Percentiles rank a stretch among this genome's conserved stretches.
Evolutionary conservation across 192 early-diverging fungal species (phyloP).

Genomic region (Mortierella claussenii): DNA sequence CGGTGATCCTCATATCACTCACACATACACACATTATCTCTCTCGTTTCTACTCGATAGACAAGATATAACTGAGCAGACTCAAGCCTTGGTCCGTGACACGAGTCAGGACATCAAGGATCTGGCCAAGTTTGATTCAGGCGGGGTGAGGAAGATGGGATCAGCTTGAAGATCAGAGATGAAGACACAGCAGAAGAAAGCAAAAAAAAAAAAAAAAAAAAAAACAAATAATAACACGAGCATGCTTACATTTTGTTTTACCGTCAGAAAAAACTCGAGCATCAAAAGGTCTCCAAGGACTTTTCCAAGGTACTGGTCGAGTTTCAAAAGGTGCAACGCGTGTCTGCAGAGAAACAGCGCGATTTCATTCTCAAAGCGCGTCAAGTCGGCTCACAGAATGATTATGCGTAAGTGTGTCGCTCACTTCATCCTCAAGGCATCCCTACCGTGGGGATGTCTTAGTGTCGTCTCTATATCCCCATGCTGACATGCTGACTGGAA

Average conservation of each 20-base stretch:
- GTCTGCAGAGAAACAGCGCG: conserved; percentile 85
- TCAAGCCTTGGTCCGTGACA: conserved; percentile 81
- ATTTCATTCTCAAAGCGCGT: conserved; percentile 84
- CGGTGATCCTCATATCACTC: too few species aligned
- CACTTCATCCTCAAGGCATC: too few species aligned
- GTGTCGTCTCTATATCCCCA: too few species aligned
- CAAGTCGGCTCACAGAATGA: conserved; percentile 56
- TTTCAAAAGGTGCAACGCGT: conserved; percentile 90
- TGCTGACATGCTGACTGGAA: too few species aligned
- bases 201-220: too few species aligned
- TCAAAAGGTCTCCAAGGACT: conserved; percentile 94
- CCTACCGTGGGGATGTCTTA: too few species aligned
- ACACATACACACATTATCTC: too few species aligned
- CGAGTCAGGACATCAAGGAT: conserved; percentile 79
- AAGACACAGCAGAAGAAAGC: too few species aligned
- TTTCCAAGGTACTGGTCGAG: conserved; percentile 88
- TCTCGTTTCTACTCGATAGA: conserved; percentile 45
- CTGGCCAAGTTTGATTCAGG: conserved; percentile 69
- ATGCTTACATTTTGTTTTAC: not conserved
- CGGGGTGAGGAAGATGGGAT: conserved; percentile 40
- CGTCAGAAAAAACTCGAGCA: conserved; percentile 83
- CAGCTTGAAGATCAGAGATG: too few species aligned
- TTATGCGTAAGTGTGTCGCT: conserved; percentile 47
- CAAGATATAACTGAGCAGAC: conserved; percentile 84
- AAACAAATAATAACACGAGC: too few species aligned